Evolutionary conservation across 192 early-diverging fungal genomes (phyloP), one percentile per base, ranked within the genome.

Genomic region (Blastocladiella britannica): DNA sequence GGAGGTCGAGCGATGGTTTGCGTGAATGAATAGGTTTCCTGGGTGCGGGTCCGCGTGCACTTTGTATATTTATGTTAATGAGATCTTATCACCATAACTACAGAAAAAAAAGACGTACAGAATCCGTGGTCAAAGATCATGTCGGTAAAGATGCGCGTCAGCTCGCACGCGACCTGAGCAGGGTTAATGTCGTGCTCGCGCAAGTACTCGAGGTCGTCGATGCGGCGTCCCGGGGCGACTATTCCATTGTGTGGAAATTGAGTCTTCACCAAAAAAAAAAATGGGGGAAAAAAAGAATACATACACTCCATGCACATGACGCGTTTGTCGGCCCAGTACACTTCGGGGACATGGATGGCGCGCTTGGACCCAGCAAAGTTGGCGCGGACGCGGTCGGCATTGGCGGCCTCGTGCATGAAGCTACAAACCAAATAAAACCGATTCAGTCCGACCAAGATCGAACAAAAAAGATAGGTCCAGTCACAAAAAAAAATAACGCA

Each of bases 21-120:
- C 78, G 8, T 82, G 74, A 7, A 89, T 80, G 61, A 87, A 67
- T 26, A 89, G 59, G 65, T 94, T 94, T 7, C 91, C 91, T 8
- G 91, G 87, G 65, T 96, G 92, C 27, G 90, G 90, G 65, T 95
- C 92, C 62, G 88, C 91, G 67, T 95, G 92, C 12, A 86, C 77
- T 57, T 79, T 1, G 51, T 54, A 3, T 12, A 28, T 3, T 4
- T 0, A 26, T 0, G 9, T 9, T 53, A 12, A 15, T 57, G 8
- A 25, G 9, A 76, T 68, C 3, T 61, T 54, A 15, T 43, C 27
- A 60, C n/a, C n/a, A n/a, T n/a, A 84, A 5, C 60, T 69, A 66
- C 25, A 27, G 29, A 53, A 25, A 54, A 4, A 53, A 37, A 62
- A 58, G 8, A 27, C 27, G 55, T 18, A 61, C 7, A 57, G 53